Percentiles rank a stretch among this genome's conserved stretches.
These are phyloP conservation scores for Ilyonectria destructans DNA, from an alignment of 2,329 filamentous ascomycete genomes.

Conservation along the genomic window DNA sequence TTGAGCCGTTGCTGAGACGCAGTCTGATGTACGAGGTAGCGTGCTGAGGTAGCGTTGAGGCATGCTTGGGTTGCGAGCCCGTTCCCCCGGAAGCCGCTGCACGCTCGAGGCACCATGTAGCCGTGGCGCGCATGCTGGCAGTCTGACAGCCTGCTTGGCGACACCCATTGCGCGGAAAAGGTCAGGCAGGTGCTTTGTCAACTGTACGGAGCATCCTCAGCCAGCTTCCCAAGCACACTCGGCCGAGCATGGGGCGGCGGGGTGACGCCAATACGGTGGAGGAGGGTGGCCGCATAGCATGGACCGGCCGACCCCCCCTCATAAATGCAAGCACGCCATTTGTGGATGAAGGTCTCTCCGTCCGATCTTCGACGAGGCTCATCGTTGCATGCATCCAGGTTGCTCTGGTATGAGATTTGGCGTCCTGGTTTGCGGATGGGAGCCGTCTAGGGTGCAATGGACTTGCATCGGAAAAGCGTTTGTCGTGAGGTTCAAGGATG, in stretches of 20 bases:
- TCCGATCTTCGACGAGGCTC: constrained; percentile 20
- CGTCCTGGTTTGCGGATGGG: background rate
- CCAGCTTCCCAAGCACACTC: constrained; percentile 15
- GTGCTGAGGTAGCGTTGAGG: background rate
- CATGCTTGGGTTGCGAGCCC: background rate
- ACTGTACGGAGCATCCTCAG: background rate
- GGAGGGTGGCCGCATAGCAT: constrained; percentile 20
- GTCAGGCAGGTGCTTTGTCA: background rate
- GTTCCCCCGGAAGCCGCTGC: background rate
- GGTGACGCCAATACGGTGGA: constrained; percentile 5
- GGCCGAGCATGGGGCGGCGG: constrained; percentile 21
- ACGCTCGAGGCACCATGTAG: background rate
- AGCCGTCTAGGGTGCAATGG: background rate
- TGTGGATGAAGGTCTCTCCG: constrained; percentile 25
- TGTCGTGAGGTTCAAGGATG: background rate
- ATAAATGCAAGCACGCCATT: constrained; percentile 11
- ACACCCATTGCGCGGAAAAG: background rate
- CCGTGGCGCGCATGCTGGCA: no score
- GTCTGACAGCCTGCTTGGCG: background rate
- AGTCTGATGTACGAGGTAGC: background rate
- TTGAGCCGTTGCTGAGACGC: background rate
- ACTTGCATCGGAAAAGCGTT: background rate
- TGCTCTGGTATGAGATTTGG: background rate
- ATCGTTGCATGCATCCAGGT: constrained; percentile 4
- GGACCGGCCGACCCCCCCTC: constrained; percentile 21